A percentile compares a stretch with the other conserved stretches of the same genome.
Evolutionary conservation across 176 grass and related monocot genomes (phyloP).

Genomic region (Triticum urartu): DNA sequence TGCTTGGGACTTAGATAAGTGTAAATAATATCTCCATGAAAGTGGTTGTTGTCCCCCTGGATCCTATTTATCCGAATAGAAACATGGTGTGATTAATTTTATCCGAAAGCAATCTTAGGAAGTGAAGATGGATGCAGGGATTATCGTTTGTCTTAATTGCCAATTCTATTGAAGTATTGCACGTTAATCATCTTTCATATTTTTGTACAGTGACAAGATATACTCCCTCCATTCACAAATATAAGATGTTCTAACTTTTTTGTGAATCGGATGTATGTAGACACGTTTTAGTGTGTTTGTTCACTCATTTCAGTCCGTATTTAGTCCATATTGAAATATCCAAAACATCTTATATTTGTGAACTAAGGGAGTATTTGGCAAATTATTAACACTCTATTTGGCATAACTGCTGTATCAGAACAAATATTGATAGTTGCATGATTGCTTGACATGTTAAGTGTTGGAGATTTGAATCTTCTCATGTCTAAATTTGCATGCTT

Average conservation of each 20-base stretch:
- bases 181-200: background rate
- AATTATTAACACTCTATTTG: slow-evolving; percentile 3
- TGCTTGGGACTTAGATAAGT: background rate
- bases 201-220: background rate
- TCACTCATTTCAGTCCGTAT: too few relatives aligned
- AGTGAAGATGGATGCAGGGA: background rate
- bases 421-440: background rate
- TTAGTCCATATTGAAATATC: too few relatives aligned
- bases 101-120: background rate
- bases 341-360: too few relatives aligned
- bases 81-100: background rate
- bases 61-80: background rate
- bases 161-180: background rate
- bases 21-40: background rate
- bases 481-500: background rate
- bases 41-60: background rate
- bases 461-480: background rate
- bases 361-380: background rate
- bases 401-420: background rate
- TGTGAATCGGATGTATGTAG: too few relatives aligned
- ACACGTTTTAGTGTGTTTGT: too few relatives aligned
- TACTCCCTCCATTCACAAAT: too few relatives aligned
- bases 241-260: too few relatives aligned
- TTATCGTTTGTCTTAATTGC: background rate
- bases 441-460: slow-evolving; percentile 8